Evolutionary conservation across 768 basidiomycete species (phyloP), one percentile per base, ranked within the genome.

Genomic region (Fibroporia radiculosa): DNA sequence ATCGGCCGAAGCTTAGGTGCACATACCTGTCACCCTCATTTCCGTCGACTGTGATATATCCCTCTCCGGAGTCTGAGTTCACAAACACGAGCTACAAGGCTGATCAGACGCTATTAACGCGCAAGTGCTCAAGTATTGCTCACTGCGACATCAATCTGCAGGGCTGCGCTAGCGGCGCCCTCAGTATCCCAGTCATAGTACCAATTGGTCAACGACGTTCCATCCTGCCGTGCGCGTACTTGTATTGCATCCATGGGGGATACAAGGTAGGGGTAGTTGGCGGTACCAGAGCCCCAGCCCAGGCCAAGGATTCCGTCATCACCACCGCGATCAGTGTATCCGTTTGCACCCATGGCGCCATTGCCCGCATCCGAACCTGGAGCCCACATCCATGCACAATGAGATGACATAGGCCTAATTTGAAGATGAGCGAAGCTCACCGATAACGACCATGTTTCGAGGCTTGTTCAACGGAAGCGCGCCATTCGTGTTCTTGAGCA

Each of bases 191-290:
- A 62, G 54, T 60, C 56, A 39, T 48, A 36, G 31, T 56, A 49
- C 48, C 47, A 60, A 54, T 57, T 58, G 35, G 44, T 49, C 6
- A 62, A 48, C 26, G 41, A 33, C 26, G 53, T 28, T 22, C 40
- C 42, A 56, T 86, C 82, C 25, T 73, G 54, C n/a, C 75, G 69
- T 1, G 89, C 85, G 33, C 82, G 77, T 6, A 62, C 57, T 57
- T 92, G 84, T 52, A 96, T 82, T 3, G 89, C 90, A 58, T 88
- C 81, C 37, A 86, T 70, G 1, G 92, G 90, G 38, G 84, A 79
- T 48, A 92, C 64, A 12, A 92, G 74, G 62, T 91, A 92, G 4
- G 82, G 78, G 67, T 87, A 82, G 53, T 79, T 76, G 11, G 77
- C 71, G 0, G 91, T 88, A 4, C 77, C 74, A 19, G 47, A 55